phyloP scores from a whole-genome alignment of 2,329 filamentous ascomycete genomes.

The Alternaria metachromatica region DNA sequence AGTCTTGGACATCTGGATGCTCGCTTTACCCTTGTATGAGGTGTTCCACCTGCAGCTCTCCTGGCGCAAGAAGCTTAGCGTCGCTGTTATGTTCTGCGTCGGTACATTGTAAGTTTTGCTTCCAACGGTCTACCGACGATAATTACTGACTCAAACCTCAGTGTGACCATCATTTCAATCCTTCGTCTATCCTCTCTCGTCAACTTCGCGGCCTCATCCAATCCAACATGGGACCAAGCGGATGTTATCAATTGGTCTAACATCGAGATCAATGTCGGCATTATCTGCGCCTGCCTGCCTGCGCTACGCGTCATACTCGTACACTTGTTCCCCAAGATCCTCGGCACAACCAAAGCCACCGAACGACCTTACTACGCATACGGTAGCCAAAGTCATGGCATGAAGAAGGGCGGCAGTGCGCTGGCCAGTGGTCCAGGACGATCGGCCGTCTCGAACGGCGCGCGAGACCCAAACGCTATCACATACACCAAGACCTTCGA shows the following conservation, averaged over 20 bases:
- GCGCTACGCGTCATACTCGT: constrained; percentile 50
- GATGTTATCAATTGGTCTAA: constrained; percentile 52
- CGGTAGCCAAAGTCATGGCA: constrained; percentile 25
- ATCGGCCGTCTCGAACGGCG: neutral
- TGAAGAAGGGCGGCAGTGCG: constrained; percentile 27
- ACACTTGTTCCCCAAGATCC: constrained; percentile 45
- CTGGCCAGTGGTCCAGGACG: constrained; percentile 5
- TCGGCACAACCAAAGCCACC: constrained; percentile 41
- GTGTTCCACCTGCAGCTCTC: constrained; percentile 41
- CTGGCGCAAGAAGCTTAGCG: constrained; percentile 46
- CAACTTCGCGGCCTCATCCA: constrained; percentile 50
- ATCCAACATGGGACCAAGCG: constrained; percentile 52
- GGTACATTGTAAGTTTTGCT: constrained; percentile 39
- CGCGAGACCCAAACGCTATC: constrained; percentile 9
- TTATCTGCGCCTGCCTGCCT: constrained; percentile 56
- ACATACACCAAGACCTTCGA: constrained; percentile 24
- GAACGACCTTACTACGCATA: constrained; percentile 21
- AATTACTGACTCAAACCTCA: neutral
- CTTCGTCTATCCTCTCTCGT: constrained; percentile 55
- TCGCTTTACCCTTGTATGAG: constrained; percentile 44
- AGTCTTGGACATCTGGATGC: constrained; percentile 39
- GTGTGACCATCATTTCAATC: constrained; percentile 53
- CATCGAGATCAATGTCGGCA: constrained; percentile 53
- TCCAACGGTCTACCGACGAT: too few relatives aligned
- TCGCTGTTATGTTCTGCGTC: constrained; percentile 48